Evolutionary conservation across 1,139 yeast genomes (phyloP), one percentile per base, ranked within the genome.

Genomic region (Yamadazyma friedrichii): DNA sequence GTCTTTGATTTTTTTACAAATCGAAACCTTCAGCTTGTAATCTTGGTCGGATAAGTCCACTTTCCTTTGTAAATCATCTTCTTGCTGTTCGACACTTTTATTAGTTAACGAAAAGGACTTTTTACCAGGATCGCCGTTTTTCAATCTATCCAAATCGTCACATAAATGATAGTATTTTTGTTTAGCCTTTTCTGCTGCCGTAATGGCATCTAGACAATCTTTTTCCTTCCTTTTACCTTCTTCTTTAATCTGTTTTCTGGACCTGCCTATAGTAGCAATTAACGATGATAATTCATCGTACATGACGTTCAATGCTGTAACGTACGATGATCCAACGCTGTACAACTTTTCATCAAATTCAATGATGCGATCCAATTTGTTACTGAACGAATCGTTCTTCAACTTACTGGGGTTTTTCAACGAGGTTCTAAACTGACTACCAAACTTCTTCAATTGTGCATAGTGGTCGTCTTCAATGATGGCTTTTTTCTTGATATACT

Each of bases 171-270:
- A 80, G 60, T 91, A 91, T 58, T 85, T 88, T 39, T 75, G 69
- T 60, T 84, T 88, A 9, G 98, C 95, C 76, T 91, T 89, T 47
- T 88, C 96, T 1, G 96, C 96, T 33, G 80, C 76, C 40, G 73
- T 67, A 39, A 91, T 89, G 2, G 96, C 81, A 46, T 93, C 98
- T 9, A 72, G 58, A 35, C 91, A 89, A 44, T 84, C 94, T 56
- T 85, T 88, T 56, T 93, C 98, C 52, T 84, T 80, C 35, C 87
- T 72, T 54, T 80, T 76, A 31, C 91, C 88, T 45, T 86, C 87
- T 37, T 93, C 98, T 60, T 91, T 93, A 42, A 84, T 68, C 30
- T 74, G 55, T 58, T 91, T 91, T 48, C 98, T 74, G 42, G 82
- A 70, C 45, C 86, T 76, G 6, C 86, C 72, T 46, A 89, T 80